phyloP scores from a whole-genome alignment of 352 stramenopile species.

The Blastocystis sp. region DNA sequence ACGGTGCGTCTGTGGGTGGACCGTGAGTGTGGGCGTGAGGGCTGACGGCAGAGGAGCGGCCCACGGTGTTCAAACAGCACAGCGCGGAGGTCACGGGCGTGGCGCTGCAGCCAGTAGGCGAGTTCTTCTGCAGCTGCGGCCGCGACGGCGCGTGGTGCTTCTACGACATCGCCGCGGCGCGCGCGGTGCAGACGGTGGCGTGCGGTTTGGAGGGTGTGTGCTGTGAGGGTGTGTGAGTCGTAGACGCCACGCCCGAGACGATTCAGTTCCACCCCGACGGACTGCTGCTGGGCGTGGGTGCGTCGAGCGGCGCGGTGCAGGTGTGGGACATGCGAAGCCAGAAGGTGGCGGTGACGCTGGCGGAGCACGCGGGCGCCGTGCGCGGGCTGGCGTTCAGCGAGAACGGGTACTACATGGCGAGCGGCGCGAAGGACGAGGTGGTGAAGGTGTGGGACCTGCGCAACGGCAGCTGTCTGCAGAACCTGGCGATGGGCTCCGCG shows the following conservation, averaged over 20 bases:
- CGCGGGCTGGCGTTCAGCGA: slow-evolving; percentile 84
- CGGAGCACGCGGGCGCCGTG: slow-evolving; percentile 78
- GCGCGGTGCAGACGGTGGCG: slow-evolving; percentile 66
- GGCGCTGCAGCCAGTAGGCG: slow-evolving; percentile 80
- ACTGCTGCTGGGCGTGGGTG: slow-evolving; percentile 81
- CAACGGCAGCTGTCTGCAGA: slow-evolving; percentile 80
- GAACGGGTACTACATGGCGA: slow-evolving; percentile 89
- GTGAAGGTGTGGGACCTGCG: slow-evolving; percentile 89
- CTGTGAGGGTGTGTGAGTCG: neutral
- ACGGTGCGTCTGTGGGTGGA: slow-evolving; percentile 72
- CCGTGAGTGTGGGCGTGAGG: slow-evolving; percentile 40
- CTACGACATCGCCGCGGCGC: slow-evolving; percentile 75
- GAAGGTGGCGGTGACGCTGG: slow-evolving; percentile 81
- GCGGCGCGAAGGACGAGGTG: slow-evolving; percentile 77
- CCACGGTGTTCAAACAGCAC: slow-evolving; percentile 46
- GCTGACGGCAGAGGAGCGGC: slow-evolving; percentile 57
- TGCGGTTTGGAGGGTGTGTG: slow-evolving; percentile 3
- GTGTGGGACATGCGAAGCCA: slow-evolving; percentile 87
- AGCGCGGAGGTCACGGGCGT: slow-evolving; percentile 73
- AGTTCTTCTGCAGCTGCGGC: slow-evolving; percentile 79
- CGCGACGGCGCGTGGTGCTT: slow-evolving; percentile 81
- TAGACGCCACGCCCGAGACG: slow-evolving; percentile 73
- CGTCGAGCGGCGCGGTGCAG: slow-evolving; percentile 78
- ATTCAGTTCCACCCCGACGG: slow-evolving; percentile 88
- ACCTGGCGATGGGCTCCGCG: slow-evolving; percentile 18